A percentile compares a stretch with the other conserved stretches of the same genome.
phyloP scores from a whole-genome alignment of 2,329 filamentous ascomycete genomes.

The Chrysoporthe austroafricana region DNA sequence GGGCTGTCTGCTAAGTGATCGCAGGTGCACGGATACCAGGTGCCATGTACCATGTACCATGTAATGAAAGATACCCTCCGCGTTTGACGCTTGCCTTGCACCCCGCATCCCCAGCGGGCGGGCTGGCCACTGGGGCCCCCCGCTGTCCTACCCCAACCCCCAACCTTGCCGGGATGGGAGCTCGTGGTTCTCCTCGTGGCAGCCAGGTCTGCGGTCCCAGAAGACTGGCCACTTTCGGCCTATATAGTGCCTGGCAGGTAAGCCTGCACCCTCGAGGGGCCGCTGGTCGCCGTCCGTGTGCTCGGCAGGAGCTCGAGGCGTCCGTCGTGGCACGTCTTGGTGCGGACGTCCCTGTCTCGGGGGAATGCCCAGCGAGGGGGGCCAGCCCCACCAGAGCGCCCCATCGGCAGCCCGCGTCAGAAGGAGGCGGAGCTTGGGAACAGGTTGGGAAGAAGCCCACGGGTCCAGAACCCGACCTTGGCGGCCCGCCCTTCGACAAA shows the following conservation, averaged over 20 bases:
- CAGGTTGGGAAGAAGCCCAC: too few species aligned
- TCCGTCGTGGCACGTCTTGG: too few species aligned
- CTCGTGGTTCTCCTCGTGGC: neutral
- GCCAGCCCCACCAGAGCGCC: neutral
- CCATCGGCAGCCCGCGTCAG: neutral
- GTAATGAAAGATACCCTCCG: neutral
- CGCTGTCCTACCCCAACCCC: constrained; percentile 7
- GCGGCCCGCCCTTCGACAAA: too few species aligned
- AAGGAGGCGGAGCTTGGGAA: too few species aligned
- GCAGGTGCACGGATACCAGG: neutral
- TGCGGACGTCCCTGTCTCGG: neutral
- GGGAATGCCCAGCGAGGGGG: constrained; percentile 3
- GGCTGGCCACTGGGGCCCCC: constrained; percentile 3
- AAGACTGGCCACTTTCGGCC: neutral
- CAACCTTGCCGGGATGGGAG: neutral
- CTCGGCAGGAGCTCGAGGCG: neutral
- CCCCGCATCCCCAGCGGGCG: constrained; percentile 6
- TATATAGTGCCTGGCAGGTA: too few species aligned
- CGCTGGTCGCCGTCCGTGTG: too few species aligned
- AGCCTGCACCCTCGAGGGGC: too few species aligned
- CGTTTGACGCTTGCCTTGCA: neutral
- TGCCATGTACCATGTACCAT: neutral
- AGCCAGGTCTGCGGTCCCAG: too few species aligned
- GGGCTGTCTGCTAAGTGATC: too few species aligned
- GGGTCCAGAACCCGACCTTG: too few species aligned